Percentiles rank a stretch among this genome's conserved stretches.
Evolutionary conservation across 2,329 filamentous ascomycete genomes (phyloP).

Genomic region (Cryoendolithus antarcticus): DNA sequence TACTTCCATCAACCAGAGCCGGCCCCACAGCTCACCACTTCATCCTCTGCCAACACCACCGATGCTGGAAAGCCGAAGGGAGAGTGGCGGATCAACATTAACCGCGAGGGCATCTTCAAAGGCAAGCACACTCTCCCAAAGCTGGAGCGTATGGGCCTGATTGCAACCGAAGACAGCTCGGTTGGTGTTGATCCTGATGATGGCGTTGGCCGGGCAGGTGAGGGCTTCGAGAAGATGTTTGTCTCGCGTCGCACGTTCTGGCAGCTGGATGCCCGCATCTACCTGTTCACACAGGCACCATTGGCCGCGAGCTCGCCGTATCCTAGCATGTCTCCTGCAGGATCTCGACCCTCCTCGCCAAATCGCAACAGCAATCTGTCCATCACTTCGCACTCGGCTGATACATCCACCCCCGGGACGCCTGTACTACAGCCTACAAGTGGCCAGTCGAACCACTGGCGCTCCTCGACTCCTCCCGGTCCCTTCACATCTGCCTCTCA

Average conservation of each 20-base stretch:
- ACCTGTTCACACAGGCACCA: slow-evolving; percentile 73
- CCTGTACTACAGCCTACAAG: slow-evolving; percentile 1
- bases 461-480: slow-evolving; percentile 32
- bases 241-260: slow-evolving; percentile 72
- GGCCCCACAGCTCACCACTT: slow-evolving; percentile 47
- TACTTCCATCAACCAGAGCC: slow-evolving; percentile 87
- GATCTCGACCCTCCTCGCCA: slow-evolving; percentile 41
- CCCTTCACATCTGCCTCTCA: slow-evolving; percentile 76
- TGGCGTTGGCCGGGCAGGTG: slow-evolving; percentile 30
- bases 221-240: slow-evolving; percentile 70
- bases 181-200: slow-evolving; percentile 54
- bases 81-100: slow-evolving; percentile 78
- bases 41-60: slow-evolving; percentile 51
- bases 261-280: slow-evolving; percentile 79
- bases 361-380: slow-evolving; percentile 11
- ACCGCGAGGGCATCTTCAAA: slow-evolving; percentile 76
- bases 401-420: slow-evolving; percentile 3
- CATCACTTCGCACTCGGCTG: slow-evolving; percentile 2
- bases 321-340: slow-evolving; percentile 37
- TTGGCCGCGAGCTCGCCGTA: slow-evolving; percentile 27
- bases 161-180: slow-evolving; percentile 61
- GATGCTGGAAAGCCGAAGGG: slow-evolving; percentile 60
- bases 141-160: slow-evolving; percentile 83
- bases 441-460: slow-evolving; percentile 12
- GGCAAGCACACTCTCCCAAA: slow-evolving; percentile 75